Conservation (phyloP, 306 rosid genomes). For the Corylus avellana region DNA sequence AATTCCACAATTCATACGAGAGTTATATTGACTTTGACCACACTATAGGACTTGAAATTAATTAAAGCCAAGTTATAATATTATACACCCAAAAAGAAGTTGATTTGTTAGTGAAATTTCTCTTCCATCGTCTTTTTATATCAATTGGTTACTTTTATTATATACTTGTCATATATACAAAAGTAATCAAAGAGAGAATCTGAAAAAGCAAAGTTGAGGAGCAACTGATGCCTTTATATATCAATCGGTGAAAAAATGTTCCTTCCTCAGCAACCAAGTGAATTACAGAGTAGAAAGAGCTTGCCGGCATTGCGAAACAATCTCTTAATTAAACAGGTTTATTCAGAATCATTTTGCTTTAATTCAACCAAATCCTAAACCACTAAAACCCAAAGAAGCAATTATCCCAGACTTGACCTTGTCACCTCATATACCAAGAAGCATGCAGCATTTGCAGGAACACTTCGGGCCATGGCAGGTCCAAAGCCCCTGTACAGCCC, state of each 20-base stretch:
- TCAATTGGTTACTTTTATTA: no score
- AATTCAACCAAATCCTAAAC: conserved; percentile 16
- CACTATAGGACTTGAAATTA: no score
- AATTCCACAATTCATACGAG: no score
- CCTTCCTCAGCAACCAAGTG: conserved; percentile 3
- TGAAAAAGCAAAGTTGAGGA: background rate
- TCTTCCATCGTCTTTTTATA: no score
- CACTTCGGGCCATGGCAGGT: conserved; percentile 86
- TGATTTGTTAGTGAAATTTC: no score
- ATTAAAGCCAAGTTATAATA: no score
- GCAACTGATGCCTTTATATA: background rate
- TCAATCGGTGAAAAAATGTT: conserved; percentile 18
- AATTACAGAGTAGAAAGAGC: background rate
- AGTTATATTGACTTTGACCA: no score
- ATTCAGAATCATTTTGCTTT: conserved; percentile 10
- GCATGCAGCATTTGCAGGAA: conserved; percentile 96
- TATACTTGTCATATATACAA: no score
- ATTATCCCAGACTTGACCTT: conserved; percentile 73
- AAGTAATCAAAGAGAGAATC: background rate
- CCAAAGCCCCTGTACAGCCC: conserved; percentile 97
- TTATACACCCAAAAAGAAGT: no score
- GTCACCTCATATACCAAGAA: conserved; percentile 95
- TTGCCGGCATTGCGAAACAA: conserved; percentile 10
- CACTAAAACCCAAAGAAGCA: conserved; percentile 6
- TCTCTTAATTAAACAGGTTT: background rate